These are phyloP conservation scores for Zygotorulaspora florentina DNA, from an alignment of 805 yeast genomes.

Conservation along the genomic window DNA sequence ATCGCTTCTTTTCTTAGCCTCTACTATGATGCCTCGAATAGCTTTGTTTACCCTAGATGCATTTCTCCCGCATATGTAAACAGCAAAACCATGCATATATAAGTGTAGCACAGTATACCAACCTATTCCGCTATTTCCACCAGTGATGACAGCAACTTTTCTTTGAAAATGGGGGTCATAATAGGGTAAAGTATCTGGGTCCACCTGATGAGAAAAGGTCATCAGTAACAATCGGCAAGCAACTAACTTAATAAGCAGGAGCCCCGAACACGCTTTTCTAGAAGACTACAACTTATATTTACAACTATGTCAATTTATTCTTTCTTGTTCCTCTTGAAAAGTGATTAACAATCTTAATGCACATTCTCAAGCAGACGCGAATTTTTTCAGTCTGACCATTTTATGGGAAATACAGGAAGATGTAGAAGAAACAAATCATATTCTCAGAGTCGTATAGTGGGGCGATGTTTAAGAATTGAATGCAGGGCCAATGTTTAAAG, in stretches of 20 bases:
- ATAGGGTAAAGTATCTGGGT: constrained; percentile 57
- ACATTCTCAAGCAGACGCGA: not conserved
- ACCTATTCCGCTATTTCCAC: constrained; percentile 81
- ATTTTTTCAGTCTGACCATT: not conserved
- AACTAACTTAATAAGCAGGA: not conserved
- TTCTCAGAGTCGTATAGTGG: not conserved
- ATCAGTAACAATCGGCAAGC: not conserved
- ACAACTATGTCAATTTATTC: not conserved
- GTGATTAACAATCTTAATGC: not conserved
- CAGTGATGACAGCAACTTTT: constrained; percentile 68
- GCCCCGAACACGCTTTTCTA: not conserved
- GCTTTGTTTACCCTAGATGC: constrained; percentile 52
- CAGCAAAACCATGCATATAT: constrained; percentile 71
- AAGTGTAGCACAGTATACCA: constrained; percentile 71
- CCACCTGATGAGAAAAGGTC: constrained; percentile 20
- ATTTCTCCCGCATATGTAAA: constrained; percentile 72
- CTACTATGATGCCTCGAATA: constrained; percentile 49
- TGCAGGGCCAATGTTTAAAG: too few relatives aligned
- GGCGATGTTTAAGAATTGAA: too few relatives aligned
- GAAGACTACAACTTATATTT: too few relatives aligned
- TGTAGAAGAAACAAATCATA: not conserved
- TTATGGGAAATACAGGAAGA: not conserved
- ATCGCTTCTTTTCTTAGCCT: constrained; percentile 40
- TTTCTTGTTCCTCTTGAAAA: not conserved
- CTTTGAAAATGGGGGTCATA: constrained; percentile 51